Conservation (phyloP, 768 basidiomycete genomes). For the Thelephora ganbajun region DNA sequence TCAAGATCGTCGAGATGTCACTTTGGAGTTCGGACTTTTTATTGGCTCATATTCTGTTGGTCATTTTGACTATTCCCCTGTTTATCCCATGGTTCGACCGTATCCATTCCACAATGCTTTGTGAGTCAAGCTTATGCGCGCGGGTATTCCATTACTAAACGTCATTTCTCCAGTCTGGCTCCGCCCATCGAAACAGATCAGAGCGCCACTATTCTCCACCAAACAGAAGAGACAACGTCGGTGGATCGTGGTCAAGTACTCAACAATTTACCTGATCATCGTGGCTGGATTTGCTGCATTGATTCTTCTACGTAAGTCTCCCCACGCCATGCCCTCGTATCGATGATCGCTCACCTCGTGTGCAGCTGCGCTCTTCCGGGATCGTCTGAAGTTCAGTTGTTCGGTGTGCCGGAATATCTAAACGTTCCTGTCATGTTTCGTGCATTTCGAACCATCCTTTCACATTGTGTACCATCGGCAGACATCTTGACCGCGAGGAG, state of each 20-base stretch:
- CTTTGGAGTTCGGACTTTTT: constrained; percentile 95
- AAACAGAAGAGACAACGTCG: constrained; percentile 87
- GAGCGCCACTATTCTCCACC: constrained; percentile 83
- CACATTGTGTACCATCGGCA: not conserved
- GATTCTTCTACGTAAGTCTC: constrained; percentile 60
- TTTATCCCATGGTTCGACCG: constrained; percentile 81
- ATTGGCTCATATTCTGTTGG: constrained; percentile 68
- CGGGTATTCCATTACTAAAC: constrained; percentile 5
- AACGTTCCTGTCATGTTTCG: constrained; percentile 24
- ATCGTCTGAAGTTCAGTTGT: constrained; percentile 66
- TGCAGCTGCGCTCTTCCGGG: constrained; percentile 69
- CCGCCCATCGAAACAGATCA: constrained; percentile 87
- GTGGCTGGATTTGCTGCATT: constrained; percentile 69
- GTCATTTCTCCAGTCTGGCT: constrained; percentile 62
- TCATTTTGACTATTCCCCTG: constrained; percentile 75
- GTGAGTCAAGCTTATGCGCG: constrained; percentile 30
- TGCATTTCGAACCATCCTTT: not conserved
- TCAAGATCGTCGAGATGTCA: constrained; percentile 97
- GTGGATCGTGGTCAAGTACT: constrained; percentile 86
- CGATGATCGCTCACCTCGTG: constrained; percentile 8
- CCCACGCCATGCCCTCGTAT: not conserved
- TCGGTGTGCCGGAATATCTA: constrained; percentile 74
- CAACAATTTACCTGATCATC: constrained; percentile 66
- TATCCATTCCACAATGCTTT: constrained; percentile 86
- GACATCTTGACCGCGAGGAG: no score